phyloP scores from a whole-genome alignment of 192 early-diverging fungal genomes.

The Podila verticillata region DNA sequence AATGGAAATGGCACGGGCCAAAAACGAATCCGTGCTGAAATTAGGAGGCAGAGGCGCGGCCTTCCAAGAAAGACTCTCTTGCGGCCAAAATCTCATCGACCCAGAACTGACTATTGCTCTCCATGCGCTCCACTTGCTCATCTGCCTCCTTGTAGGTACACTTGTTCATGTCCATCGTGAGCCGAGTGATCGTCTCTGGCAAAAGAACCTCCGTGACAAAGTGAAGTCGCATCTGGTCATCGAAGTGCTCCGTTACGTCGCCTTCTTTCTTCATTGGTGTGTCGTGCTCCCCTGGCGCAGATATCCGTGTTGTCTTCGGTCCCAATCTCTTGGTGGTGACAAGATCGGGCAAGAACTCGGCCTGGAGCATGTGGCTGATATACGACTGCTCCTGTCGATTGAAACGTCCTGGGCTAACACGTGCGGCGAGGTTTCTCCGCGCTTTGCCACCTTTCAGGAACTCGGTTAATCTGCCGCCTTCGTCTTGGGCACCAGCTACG shows the following conservation, averaged over 20 bases:
- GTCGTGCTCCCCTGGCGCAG: background rate
- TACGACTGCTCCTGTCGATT: conserved; percentile 11
- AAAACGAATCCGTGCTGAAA: background rate
- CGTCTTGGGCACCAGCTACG: conserved; percentile 26
- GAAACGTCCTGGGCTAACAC: conserved; percentile 42
- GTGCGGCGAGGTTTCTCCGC: conserved; percentile 9
- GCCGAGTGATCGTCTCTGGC: conserved; percentile 28
- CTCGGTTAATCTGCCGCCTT: conserved; percentile 24
- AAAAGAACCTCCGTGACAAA: conserved; percentile 42
- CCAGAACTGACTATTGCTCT: conserved; percentile 28
- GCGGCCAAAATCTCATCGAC: conserved; percentile 43
- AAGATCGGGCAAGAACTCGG: conserved; percentile 42
- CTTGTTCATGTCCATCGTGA: conserved; percentile 26
- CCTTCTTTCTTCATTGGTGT: conserved; percentile 21
- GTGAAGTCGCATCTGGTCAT: conserved; percentile 25
- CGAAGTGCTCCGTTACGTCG: conserved; percentile 20
- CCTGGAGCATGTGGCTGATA: conserved; percentile 20
- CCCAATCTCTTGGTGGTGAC: conserved; percentile 12
- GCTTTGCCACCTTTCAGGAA: conserved; percentile 24
- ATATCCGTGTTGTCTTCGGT: background rate
- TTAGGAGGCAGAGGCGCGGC: background rate
- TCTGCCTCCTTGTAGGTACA: conserved; percentile 27
- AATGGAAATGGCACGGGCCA: background rate
- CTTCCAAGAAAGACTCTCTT: conserved; percentile 41
- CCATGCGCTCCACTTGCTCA: conserved; percentile 1